Evolutionary conservation across 169 alveolate species (phyloP), one percentile per base, ranked within the genome.

Genomic region (Blepharisma undulans): DNA sequence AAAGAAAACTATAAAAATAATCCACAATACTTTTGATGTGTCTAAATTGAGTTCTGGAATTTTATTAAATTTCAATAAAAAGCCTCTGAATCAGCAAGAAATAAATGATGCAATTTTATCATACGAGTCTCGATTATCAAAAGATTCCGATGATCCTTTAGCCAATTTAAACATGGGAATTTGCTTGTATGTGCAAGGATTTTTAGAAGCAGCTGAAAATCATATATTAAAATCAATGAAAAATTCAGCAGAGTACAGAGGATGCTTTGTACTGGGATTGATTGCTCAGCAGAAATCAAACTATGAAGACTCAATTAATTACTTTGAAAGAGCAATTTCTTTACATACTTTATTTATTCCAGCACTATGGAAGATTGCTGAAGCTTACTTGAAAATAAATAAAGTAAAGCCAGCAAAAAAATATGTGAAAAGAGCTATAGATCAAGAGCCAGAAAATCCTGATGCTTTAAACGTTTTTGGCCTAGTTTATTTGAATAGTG

Each of bases 141-240:
- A 32, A 36, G 60, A 82, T 30, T n/a, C 29, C 36, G 76, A 32
- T 7, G 48, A 59, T 8, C 29, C 25, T 22, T 30, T 22, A 36
- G 89, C 89, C 10, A 22, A 82, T 60, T 82, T 82, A 33, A 82
- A 82, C 36, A 21, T 36, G 12, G 89, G 89, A 59, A 82, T 82
- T 22, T 82, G 89, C 34, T 60, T 59, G 10, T 82, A 82, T 82
- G 22, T 48, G 29, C 8, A n/a, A 32, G 89, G 89, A 2, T 82
- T 25, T 48, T 82, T n/a, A 22, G 89, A 82, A 82, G 89, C 89
- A 14, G 89, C 89, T 82, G 89, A 82, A 59, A 82, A 72, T 34
- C 89, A 82, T 30, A 21, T 82, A 30, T 19, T 48, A 32, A 34
- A 59, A 60, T 21, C 78, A 22, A 22, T 22, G 74, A n/a, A 22